Evolutionary conservation across 2,329 filamentous ascomycete species (phyloP).

Genomic region (Fusarium brachygibbosum): DNA sequence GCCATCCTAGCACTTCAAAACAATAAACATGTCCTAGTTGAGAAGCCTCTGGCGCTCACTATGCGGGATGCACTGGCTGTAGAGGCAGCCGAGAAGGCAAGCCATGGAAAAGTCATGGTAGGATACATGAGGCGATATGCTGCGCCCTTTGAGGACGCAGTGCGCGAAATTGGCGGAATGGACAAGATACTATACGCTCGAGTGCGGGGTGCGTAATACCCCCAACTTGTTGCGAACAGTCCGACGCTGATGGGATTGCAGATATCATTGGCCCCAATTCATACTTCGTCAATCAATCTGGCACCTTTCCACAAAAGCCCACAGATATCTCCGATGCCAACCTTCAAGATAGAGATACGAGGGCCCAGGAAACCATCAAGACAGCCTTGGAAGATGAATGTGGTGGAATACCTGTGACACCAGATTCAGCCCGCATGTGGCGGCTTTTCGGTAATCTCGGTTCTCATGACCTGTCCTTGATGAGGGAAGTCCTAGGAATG

Average conservation of each 20-base stretch:
- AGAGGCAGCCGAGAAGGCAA: constrained; percentile 61
- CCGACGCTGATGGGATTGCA: not conserved
- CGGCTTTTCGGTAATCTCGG: constrained; percentile 21
- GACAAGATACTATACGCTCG: constrained; percentile 68
- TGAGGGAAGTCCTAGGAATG: constrained; percentile 44
- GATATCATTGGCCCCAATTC: constrained; percentile 65
- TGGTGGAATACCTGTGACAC: not conserved
- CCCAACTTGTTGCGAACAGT: not conserved
- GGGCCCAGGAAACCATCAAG: not conserved
- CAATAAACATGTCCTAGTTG: constrained; percentile 70
- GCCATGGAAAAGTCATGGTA: constrained; percentile 65
- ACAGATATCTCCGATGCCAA: constrained; percentile 17
- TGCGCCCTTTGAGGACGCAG: constrained; percentile 64
- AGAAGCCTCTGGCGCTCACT: constrained; percentile 69
- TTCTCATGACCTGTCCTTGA: constrained; percentile 37
- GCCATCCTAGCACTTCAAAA: constrained; percentile 65
- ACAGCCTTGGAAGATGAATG: not conserved
- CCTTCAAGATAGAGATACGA: not conserved
- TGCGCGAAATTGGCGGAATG: constrained; percentile 66
- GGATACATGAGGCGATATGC: constrained; percentile 74
- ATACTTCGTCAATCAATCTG: constrained; percentile 62
- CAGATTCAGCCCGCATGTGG: constrained; percentile 12
- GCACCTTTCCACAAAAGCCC: constrained; percentile 61
- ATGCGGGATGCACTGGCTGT: constrained; percentile 62
- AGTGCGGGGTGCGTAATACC: constrained; percentile 45